Base-by-base conservation (phyloP, 2,329 filamentous ascomycete species). In the Chaetomiaceae sp. region DNA sequence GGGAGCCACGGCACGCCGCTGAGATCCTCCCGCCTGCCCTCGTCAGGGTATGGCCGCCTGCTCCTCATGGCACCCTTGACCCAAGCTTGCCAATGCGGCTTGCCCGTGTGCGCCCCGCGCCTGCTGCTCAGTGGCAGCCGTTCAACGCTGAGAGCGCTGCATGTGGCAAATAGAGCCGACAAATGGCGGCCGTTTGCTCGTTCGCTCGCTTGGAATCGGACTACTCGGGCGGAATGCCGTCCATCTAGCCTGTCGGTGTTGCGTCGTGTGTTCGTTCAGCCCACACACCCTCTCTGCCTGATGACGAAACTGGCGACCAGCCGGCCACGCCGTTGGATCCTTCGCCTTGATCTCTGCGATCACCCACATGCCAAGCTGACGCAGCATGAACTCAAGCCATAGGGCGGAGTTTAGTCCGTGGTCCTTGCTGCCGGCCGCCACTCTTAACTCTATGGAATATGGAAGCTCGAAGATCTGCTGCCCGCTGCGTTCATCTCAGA, bases 111-210 rank as follows among this genome's bases (percentile, higher is more conserved):
- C 20, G 32, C 30, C 22, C 32, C 17, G 22, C 37, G 12, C 24
- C 8, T 22, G 33, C 35, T 26, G 17, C 32, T n/a, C 50, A 48
- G 34, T 50, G 44, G 45, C 37, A 22, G n/a, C 40, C 26, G 17
- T 35, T 15, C 17, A 12, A 19, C 34, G 18, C 38, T 20, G 17
- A n/a, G 17, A 32, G 38, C 15, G 10, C 47, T 46, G 7, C 11
- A 50, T 38, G 26, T 32, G 45, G 51, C 45, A 53, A 47, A 29
- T 29, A 26, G 34, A 45, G 39, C 51, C 46, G 45, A 43, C 45
- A 42, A 34, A 47, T 39, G 26, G 42, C 37, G 26, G 22, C 29
- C 22, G n/a, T 30, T 27, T 26, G 20, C 30, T 38, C 36, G 42
- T 45, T 38, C 42, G 11, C 14, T 27, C n/a, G n/a, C n/a, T n/a